phyloP scores from a whole-genome alignment of 331 rosid genomes.

The Pyracantha coccinea region DNA sequence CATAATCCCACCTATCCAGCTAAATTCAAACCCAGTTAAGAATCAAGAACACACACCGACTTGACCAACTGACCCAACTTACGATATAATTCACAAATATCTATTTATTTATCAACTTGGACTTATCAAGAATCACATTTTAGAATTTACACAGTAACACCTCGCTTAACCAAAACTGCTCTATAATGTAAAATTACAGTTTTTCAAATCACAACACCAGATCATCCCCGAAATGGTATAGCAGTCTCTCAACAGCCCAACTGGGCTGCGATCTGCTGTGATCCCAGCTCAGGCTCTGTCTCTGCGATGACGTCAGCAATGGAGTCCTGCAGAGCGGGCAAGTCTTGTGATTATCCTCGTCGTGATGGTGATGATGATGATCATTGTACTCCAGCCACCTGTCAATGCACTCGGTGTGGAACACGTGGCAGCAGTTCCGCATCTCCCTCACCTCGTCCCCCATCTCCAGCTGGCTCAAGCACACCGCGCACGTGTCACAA shows the following conservation, averaged over 20 bases:
- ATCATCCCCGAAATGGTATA: slow-evolving; percentile 82
- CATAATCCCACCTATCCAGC: too few relatives aligned
- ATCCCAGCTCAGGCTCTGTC: slow-evolving; percentile 14
- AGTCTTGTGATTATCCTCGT: slow-evolving; percentile 21
- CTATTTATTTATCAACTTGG: neutral
- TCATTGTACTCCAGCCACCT: slow-evolving; percentile 53
- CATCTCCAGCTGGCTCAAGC: slow-evolving; percentile 39
- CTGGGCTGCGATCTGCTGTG: slow-evolving; percentile 48
- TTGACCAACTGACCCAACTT: too few relatives aligned
- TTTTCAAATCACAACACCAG: slow-evolving; percentile 7
- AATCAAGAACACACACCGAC: fast-evolving
- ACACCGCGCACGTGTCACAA: slow-evolving; percentile 62
- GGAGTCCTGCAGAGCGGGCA: slow-evolving; percentile 82
- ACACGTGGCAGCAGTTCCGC: slow-evolving; percentile 63
- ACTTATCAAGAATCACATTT: neutral
- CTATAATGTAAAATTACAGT: neutral
- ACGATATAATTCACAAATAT: neutral
- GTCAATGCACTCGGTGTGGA: slow-evolving; percentile 73
- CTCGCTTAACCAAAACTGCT: neutral
- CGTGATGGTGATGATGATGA: slow-evolving; percentile 21
- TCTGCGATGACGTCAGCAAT: slow-evolving; percentile 28
- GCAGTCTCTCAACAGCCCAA: slow-evolving; percentile 83
- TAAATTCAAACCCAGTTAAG: too few relatives aligned
- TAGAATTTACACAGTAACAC: neutral
- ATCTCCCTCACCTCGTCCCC: slow-evolving; percentile 61